phyloP scores from a whole-genome alignment of 1,139 yeast species.

The Candida neerlandica region DNA sequence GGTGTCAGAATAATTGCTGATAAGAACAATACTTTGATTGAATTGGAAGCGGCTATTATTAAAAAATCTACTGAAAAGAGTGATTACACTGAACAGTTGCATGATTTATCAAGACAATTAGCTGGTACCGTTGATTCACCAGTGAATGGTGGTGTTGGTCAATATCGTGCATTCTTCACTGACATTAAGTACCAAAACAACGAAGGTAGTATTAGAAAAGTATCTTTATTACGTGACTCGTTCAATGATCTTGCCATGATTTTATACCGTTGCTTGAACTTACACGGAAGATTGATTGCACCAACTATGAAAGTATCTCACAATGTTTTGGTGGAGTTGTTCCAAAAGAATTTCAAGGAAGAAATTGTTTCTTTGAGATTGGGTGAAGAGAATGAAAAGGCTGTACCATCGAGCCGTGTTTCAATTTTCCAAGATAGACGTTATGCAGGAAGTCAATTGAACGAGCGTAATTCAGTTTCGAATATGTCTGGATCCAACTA shows the following conservation, averaged over 20 bases:
- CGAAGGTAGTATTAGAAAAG: conserved; percentile 47
- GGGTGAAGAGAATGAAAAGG: conserved; percentile 4
- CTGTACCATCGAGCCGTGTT: conserved; percentile 16
- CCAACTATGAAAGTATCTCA: conserved; percentile 62
- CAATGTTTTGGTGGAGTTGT: conserved; percentile 63
- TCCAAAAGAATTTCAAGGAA: conserved; percentile 64
- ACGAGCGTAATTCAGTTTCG: conserved; percentile 2
- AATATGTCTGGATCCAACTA: conserved; percentile 5
- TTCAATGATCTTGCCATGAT: conserved; percentile 72
- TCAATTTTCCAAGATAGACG: conserved; percentile 22
- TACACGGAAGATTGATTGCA: conserved; percentile 72
- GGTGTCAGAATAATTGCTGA: conserved; percentile 69
- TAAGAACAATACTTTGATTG: conserved; percentile 73
- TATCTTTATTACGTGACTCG: conserved; percentile 56
- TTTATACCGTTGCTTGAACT: conserved; percentile 64
- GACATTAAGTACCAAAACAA: conserved; percentile 41
- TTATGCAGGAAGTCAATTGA: conserved; percentile 2
- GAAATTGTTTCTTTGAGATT: conserved; percentile 56
- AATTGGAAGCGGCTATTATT: conserved; percentile 64
- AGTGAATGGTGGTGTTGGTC: conserved; percentile 90
- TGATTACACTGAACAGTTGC: conserved; percentile 53
- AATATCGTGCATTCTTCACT: conserved; percentile 70
- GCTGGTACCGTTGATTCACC: conserved; percentile 93
- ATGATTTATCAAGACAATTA: conserved; percentile 73
- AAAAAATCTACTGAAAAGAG: conserved; percentile 57